Evolutionary conservation across 257 asterid genomes (phyloP).

Genomic region (Solanum piurae): DNA sequence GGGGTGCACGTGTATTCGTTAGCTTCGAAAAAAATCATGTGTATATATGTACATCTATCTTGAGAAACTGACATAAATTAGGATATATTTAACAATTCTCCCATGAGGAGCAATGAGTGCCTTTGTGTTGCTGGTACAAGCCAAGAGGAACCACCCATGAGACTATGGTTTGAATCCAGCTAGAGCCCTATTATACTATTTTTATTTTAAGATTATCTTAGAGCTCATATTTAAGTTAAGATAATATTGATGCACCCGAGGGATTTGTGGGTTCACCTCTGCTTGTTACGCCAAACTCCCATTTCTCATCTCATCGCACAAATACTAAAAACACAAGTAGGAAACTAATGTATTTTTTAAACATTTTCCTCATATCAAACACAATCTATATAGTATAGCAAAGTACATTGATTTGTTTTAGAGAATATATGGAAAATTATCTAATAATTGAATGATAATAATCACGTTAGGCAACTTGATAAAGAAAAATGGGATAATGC

Average conservation of each 20-base stretch:
- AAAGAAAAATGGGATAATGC: neutral
- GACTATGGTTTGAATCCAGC: neutral
- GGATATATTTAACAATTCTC: neutral
- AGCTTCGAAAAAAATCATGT: too few relatives aligned
- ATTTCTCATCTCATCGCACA: neutral
- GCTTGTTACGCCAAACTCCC: neutral
- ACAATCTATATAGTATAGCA: neutral
- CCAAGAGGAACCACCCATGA: too few relatives aligned
- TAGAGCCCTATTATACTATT: neutral
- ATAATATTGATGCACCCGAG: neutral
- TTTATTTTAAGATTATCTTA: neutral
- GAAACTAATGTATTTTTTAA: neutral
- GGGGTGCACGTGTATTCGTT: too few relatives aligned
- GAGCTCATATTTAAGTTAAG: neutral
- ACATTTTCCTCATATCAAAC: neutral
- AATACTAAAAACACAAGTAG: neutral
- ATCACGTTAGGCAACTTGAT: neutral
- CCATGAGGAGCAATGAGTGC: neutral
- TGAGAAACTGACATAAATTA: neutral
- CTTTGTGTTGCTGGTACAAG: neutral
- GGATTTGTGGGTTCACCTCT: fast-evolving
- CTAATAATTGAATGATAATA: neutral
- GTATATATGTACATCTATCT: neutral
- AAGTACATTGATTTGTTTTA: neutral
- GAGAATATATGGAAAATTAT: neutral